Evolutionary conservation across 306 rosid species (phyloP).

Genomic region (Castanopsis chinensis): DNA sequence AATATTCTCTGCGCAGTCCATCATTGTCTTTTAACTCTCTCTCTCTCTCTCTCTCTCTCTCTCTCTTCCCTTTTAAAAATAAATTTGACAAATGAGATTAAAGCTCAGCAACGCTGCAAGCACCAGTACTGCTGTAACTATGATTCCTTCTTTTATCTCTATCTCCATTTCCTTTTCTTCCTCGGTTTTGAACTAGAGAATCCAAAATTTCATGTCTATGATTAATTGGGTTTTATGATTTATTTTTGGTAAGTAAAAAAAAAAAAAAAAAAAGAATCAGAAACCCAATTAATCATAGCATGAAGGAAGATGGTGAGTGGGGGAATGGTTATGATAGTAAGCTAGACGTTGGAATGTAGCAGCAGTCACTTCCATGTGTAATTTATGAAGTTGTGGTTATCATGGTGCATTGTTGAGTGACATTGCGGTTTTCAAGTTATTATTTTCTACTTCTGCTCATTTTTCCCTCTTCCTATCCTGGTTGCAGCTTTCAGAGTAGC

Average conservation of each 20-base stretch:
- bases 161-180: not conserved
- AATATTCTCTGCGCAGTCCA: not conserved
- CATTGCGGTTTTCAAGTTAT: not conserved
- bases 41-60: not conserved
- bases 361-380: not conserved
- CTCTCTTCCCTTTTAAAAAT: not conserved
- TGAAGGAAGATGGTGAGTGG: not conserved
- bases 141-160: not conserved
- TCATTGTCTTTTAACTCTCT: not conserved
- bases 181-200: not conserved
- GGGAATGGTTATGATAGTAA: not conserved
- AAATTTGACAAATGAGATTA: not conserved
- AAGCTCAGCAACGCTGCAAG: not conserved
- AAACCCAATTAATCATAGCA: too few relatives aligned
- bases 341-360: not conserved
- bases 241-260: too few relatives aligned
- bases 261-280: too few relatives aligned
- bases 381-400: not conserved
- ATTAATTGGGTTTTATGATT: not conserved
- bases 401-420: not conserved
- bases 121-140: not conserved
- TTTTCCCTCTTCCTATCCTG: slow-evolving; percentile 19
- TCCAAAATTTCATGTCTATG: not conserved
- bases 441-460: slow-evolving; percentile 4
- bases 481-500: slow-evolving; percentile 75